Base-by-base conservation (phyloP, 139 green algal species). In the Asterochloris erici region DNA sequence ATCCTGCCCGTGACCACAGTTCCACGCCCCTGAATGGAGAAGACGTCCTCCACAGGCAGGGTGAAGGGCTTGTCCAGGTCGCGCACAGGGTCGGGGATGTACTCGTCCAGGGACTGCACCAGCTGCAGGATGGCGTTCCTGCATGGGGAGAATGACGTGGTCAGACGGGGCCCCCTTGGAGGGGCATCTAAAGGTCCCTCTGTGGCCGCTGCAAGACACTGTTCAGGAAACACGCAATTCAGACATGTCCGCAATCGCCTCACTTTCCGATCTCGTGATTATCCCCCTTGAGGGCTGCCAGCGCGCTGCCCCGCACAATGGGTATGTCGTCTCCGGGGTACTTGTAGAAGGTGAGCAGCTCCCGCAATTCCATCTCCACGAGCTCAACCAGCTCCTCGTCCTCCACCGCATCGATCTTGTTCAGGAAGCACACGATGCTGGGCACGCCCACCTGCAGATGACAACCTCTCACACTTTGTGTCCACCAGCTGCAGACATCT, bases 261-360 rank as follows among this genome's bases (percentile, higher is more conserved):
- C 81, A 90, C 79, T 83, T 85, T 71, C 96, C 96, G 24, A 99
- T 88, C 75, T 94, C 87, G 4, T 87, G 80, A 61, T 97, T 93
- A 54, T 97, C 91, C 13, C 94, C 96, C 84, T 99, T 94, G 19
- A 99, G 87, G 0, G 95, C 95, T 14, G 89, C 93, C 82, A 97
- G 90, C 0, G 95, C 95, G 0, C 89, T 95, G 60, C 95, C 95
- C 13, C 93, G 90, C 47, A 99, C 89, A 68, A 99, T 93, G 19
- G 96, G 96, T 84, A 98, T 95, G 27, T 96, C 91, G 79, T 99
- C 96, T 0, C 96, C 96, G 15, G 89, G 88, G 87, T 96, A 98
- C 92, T 97, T 98, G 93, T 99, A 99, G 88, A 99, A 98, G 83
- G 77, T 95, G 27, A 99, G 92, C 83, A 99, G 93, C 81, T 99